These are phyloP conservation scores for Fusarium haematococcum DNA, from an alignment of 2,329 filamentous ascomycete species.

Conservation along the genomic window DNA sequence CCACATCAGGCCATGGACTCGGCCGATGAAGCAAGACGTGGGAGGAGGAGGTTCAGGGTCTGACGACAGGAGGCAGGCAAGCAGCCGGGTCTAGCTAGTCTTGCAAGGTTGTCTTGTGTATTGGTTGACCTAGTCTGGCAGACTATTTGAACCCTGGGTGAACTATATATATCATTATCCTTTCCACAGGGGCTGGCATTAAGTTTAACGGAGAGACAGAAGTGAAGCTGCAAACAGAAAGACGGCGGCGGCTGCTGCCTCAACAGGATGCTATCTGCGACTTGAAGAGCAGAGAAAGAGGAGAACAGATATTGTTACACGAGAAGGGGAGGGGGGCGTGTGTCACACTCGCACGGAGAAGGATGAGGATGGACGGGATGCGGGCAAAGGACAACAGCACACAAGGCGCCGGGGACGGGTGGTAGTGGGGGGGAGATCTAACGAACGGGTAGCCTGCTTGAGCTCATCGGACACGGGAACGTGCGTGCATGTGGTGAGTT, in stretches of 20 bases:
- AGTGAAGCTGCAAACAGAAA: not conserved
- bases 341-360: constrained; percentile 8
- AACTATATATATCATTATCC: not conserved
- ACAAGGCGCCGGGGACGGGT: constrained; percentile 17
- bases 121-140: not conserved
- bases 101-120: not conserved
- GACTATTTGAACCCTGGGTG: not conserved
- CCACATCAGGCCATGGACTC: constrained; percentile 27
- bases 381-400: constrained; percentile 9
- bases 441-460: constrained; percentile 44
- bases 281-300: not conserved
- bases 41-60: constrained; percentile 1
- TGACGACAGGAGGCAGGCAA: constrained; percentile 6
- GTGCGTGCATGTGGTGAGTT: constrained; percentile 38
- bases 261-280: not conserved
- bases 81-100: not conserved
- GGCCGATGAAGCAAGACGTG: constrained; percentile 15
- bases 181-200: not conserved
- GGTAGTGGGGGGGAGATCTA: constrained; percentile 37
- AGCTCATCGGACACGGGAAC: constrained; percentile 47
- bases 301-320: constrained; percentile 10
- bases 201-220: not conserved
- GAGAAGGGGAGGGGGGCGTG: not conserved
- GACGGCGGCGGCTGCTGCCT: not conserved
- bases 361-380: constrained; percentile 24